phyloP scores from a whole-genome alignment of 257 asterid genomes.

The Fraxinus quadrangulata region DNA sequence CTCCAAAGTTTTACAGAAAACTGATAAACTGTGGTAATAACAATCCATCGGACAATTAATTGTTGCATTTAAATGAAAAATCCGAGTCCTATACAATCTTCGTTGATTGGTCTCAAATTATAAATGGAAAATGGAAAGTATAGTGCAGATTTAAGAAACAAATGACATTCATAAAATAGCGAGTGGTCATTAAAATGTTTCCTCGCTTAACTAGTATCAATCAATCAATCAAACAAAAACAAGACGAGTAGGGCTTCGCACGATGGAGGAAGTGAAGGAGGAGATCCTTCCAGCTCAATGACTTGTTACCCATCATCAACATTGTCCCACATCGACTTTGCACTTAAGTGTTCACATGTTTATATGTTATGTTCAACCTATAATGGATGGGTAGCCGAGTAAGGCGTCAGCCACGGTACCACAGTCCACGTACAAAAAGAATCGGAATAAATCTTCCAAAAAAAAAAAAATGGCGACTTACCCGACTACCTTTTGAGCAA shows the following conservation, averaged over 20 bases:
- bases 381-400: slow-evolving; percentile 1
- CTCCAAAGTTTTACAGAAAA: no score
- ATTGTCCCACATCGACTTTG: slow-evolving; percentile 9
- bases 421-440: background rate
- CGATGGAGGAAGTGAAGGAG: no score
- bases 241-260: no score
- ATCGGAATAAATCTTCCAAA: background rate
- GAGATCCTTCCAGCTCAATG: background rate
- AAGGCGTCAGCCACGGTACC: background rate
- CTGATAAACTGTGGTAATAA: no score
- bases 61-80: no score
- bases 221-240: no score
- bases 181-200: background rate
- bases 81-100: no score
- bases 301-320: background rate
- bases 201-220: background rate
- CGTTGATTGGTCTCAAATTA: no score
- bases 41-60: no score
- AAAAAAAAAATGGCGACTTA: slow-evolving; percentile 11
- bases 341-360: background rate
- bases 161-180: no score
- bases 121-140: no score
- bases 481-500: slow-evolving; percentile 2
- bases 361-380: background rate
- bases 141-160: no score